phyloP scores from a whole-genome alignment of 495 filamentous ascomycete species.

The Neurospora sp. region DNA sequence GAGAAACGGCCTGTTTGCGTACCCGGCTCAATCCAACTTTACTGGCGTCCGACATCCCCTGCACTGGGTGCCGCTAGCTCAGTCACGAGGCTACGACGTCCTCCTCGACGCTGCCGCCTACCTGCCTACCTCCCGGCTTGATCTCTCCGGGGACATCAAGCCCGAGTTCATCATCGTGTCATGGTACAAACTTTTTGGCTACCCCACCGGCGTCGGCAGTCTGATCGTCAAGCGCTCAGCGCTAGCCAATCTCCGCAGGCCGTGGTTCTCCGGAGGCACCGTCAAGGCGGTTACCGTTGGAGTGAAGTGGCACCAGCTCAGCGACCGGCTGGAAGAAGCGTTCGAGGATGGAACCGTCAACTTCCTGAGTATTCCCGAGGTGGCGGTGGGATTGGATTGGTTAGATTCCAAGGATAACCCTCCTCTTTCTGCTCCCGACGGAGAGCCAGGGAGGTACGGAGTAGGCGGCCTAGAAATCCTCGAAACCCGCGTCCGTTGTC shows the following conservation, averaged over 20 bases:
- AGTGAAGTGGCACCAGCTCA: constrained; percentile 40
- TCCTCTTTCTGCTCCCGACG: background rate
- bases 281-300: constrained; percentile 42
- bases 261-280: constrained; percentile 54
- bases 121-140: constrained; percentile 41
- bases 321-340: constrained; percentile 24
- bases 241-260: constrained; percentile 31
- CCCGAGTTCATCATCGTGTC: constrained; percentile 49
- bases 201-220: constrained; percentile 48
- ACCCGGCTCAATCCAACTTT: constrained; percentile 56
- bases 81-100: constrained; percentile 34
- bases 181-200: constrained; percentile 59
- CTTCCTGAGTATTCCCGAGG: constrained; percentile 47
- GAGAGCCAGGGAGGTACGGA: background rate
- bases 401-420: background rate
- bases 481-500: constrained; percentile 25
- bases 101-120: constrained; percentile 51
- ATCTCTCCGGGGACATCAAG: constrained; percentile 33
- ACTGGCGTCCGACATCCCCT: constrained; percentile 47
- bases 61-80: constrained; percentile 36
- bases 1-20: constrained; percentile 42
- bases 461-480: constrained; percentile 6
- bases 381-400: constrained; percentile 40
- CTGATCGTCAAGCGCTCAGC: constrained; percentile 40
- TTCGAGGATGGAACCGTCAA: constrained; percentile 57